Conservation (phyloP, 202 grass and related monocot species). For the Hordeum pubiflorum region DNA sequence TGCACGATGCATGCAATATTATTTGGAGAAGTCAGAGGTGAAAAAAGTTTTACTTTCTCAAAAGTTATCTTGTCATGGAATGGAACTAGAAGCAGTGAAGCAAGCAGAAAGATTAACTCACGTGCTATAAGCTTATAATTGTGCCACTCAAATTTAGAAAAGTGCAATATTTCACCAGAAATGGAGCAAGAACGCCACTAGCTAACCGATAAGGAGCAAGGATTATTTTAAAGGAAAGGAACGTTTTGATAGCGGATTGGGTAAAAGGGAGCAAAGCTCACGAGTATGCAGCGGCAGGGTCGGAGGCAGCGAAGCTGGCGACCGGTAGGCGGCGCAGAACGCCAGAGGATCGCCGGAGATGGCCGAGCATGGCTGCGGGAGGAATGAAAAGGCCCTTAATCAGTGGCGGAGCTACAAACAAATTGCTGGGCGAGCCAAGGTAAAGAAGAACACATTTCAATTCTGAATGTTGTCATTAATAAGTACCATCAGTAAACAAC, state of each 20-base stretch:
- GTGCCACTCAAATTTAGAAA: neutral
- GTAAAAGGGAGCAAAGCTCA: neutral
- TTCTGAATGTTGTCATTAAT: neutral
- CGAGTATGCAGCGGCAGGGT: neutral
- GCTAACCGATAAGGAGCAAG: neutral
- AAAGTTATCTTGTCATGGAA: neutral
- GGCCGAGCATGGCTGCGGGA: conserved; percentile 18
- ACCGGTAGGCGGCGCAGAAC: neutral
- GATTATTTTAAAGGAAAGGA: neutral
- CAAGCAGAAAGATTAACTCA: neutral
- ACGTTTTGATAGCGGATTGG: neutral
- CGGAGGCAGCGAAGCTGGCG: neutral
- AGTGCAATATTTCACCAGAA: neutral
- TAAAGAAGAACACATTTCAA: neutral
- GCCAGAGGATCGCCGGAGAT: conserved; percentile 23
- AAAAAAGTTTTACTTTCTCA: neutral
- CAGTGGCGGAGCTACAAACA: neutral
- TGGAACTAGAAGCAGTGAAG: neutral
- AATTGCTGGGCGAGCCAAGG: neutral
- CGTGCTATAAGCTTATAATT: neutral
- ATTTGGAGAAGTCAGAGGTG: neutral
- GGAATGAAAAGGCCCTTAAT: neutral
- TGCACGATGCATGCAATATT: neutral
- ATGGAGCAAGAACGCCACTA: neutral
- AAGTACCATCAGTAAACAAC: neutral